Base-by-base conservation (phyloP, 805 yeast species). In the Tetrapisispora phaffii region DNA sequence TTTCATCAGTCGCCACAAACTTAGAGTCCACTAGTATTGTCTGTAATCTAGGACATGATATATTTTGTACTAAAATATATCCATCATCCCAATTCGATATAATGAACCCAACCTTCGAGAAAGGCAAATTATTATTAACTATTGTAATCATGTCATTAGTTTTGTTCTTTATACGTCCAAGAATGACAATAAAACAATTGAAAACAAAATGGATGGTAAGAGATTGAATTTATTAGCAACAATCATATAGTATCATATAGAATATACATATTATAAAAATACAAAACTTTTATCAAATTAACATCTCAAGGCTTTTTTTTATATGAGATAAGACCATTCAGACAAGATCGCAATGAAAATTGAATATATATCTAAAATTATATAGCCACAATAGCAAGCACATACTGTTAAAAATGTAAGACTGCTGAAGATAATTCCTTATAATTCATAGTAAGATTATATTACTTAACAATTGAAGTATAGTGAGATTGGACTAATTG, bases 11-110 rank as follows among this genome's bases (percentile, higher is more conserved):
- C 3, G 71, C 84, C 2, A 84, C 97, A 0, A 72, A 76, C 34
- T 68, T 88, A 42, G 97, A 90, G 64, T 85, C 95, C 1, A 88
- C 97, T 0, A 71, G 82, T 16, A 71, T 85, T 17, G 75, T 85
- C 0, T 80, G 93, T 49, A 70, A 74, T 32, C 65, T 78, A 38
- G 85, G 82, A 17, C 63, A 71, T n/a, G 94, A 86, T 58, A 60
- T 83, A 7, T 89, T 85, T 66, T 85, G 89, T 57, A 81, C 94
- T 0, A 71, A 78, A 46, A 72, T 84, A 16, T 75, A 82, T 42
- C 96, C 97, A 0, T 85, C 96, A 0, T 76, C 76, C 36, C 85
- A 86, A 34, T 89, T 85, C 64, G 98, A 90, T 65, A 70, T 77
- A 42, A 71, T 90, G 60, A 75, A 80, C 22, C 66, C 72, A 26